Evolutionary conservation across 176 grass and related monocot genomes (phyloP).

Genomic region (Luzula sylvatica): DNA sequence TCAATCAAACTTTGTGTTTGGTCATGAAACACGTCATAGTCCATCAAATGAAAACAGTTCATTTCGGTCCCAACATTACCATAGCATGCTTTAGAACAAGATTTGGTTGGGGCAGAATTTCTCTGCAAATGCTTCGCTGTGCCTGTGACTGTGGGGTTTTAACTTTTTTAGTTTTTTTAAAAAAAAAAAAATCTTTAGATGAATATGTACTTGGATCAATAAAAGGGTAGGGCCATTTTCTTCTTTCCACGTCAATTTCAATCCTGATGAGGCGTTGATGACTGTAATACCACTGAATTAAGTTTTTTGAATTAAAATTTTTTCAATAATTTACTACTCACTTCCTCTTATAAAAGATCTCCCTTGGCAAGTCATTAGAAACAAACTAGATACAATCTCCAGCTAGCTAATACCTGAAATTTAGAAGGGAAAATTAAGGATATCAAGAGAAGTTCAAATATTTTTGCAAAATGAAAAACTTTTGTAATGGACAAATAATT

Average conservation of each 20-base stretch:
- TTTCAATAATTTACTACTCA: neutral
- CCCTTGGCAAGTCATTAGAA: neutral
- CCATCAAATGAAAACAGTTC: no score
- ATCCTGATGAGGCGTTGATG: slow-evolving; percentile 14
- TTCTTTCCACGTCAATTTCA: neutral
- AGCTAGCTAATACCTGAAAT: neutral
- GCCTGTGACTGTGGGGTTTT: no score
- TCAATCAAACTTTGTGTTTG: no score
- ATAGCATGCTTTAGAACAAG: no score
- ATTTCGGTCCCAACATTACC: no score
- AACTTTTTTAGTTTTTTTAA: no score
- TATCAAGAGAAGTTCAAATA: slow-evolving; percentile 33
- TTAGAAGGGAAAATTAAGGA: neutral
- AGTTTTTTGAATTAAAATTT: neutral
- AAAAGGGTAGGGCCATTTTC: no score
- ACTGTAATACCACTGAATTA: neutral
- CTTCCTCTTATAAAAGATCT: slow-evolving; percentile 1
- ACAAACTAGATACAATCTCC: neutral
- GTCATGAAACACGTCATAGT: no score
- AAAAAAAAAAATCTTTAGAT: no score
- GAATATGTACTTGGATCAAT: no score
- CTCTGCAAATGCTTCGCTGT: no score
- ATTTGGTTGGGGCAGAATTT: no score
- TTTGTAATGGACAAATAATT: slow-evolving; percentile 32
- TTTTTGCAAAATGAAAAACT: slow-evolving; percentile 9